These are phyloP conservation scores for Diaporthe ampelina DNA, from an alignment of 2,329 filamentous ascomycete species.

Conservation along the genomic window DNA sequence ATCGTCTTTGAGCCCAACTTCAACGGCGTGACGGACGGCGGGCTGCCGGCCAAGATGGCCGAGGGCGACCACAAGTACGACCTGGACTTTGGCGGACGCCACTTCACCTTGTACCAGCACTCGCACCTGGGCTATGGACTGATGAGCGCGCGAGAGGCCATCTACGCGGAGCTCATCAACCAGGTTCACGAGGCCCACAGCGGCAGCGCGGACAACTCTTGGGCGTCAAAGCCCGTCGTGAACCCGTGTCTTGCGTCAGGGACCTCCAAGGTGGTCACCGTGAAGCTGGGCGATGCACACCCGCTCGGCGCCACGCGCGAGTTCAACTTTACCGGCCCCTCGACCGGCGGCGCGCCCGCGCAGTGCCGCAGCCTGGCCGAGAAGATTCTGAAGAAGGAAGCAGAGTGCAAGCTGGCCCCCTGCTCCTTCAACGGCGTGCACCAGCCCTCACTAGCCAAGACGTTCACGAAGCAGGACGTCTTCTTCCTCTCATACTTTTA, in stretches of 20 bases:
- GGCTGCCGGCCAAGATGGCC: constrained; percentile 86
- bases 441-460: constrained; percentile 92
- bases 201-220: constrained; percentile 65
- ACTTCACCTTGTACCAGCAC: constrained; percentile 97
- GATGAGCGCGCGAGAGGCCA: constrained; percentile 91
- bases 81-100: constrained; percentile 88
- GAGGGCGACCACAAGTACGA: constrained; percentile 97
- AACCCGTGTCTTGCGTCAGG: constrained; percentile 92
- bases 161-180: constrained; percentile 83
- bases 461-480: constrained; percentile 90
- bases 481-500: constrained; percentile 99
- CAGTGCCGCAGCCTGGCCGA: constrained; percentile 94
- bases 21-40: constrained; percentile 77
- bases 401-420: constrained; percentile 84
- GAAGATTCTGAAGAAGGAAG: constrained; percentile 90
- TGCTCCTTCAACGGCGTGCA: constrained; percentile 99
- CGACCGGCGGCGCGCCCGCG: constrained; percentile 75
- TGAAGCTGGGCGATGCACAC: constrained; percentile 78
- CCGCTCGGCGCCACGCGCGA: constrained; percentile 73
- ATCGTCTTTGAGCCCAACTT: constrained; percentile 99
- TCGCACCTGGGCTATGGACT: constrained; percentile 97
- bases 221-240: constrained; percentile 78
- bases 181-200: constrained; percentile 76
- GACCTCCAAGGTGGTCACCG: constrained; percentile 79
- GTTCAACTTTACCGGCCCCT: constrained; percentile 91